Percentiles rank a stretch among this genome's conserved stretches.
Evolutionary conservation across 176 grass and related monocot genomes (phyloP).

Genomic region (Guadua angustifolia): DNA sequence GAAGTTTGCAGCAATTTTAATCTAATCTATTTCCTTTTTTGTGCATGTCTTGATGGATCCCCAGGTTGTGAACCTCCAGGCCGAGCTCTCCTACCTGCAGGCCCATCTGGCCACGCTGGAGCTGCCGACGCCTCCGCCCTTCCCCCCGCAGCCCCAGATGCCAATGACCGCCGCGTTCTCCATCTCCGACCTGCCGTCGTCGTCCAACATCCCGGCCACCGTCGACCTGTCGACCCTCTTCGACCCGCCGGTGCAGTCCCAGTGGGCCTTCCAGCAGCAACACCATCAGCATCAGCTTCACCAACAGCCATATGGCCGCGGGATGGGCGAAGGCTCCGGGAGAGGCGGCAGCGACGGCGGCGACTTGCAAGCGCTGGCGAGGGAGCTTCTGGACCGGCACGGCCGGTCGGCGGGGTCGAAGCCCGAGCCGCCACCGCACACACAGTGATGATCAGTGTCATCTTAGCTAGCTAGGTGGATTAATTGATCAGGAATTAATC

Average conservation of each 20-base stretch:
- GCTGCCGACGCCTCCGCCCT: constrained; percentile 58
- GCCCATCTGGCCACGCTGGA: constrained; percentile 59
- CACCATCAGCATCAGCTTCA: constrained; percentile 40
- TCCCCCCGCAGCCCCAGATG: constrained; percentile 24
- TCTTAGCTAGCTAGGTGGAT: constrained; percentile 31
- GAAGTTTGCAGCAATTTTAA: background rate
- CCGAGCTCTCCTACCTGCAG: constrained; percentile 69
- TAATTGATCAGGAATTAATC: constrained; percentile 34
- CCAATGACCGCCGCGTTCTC: constrained; percentile 49
- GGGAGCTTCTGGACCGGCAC: constrained; percentile 56
- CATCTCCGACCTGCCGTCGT: constrained; percentile 58
- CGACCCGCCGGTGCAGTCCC: constrained; percentile 37
- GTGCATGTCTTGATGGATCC: background rate
- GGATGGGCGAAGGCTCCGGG: constrained; percentile 3
- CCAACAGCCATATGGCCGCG: constrained; percentile 4
- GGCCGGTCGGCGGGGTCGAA: constrained; percentile 1
- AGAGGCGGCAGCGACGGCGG: constrained; percentile 18
- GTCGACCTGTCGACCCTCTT: constrained; percentile 54
- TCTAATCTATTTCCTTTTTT: background rate
- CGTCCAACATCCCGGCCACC: constrained; percentile 42
- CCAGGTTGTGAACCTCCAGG: constrained; percentile 70
- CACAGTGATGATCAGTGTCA: background rate
- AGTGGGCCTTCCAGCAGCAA: constrained; percentile 35
- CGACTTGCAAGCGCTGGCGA: constrained; percentile 65
- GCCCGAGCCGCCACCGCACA: constrained; percentile 20